Percentiles rank a stretch among this genome's conserved stretches.
Evolutionary conservation across 2,329 filamentous ascomycete species (phyloP).

Genomic region (Coniochaeta prunicola): DNA sequence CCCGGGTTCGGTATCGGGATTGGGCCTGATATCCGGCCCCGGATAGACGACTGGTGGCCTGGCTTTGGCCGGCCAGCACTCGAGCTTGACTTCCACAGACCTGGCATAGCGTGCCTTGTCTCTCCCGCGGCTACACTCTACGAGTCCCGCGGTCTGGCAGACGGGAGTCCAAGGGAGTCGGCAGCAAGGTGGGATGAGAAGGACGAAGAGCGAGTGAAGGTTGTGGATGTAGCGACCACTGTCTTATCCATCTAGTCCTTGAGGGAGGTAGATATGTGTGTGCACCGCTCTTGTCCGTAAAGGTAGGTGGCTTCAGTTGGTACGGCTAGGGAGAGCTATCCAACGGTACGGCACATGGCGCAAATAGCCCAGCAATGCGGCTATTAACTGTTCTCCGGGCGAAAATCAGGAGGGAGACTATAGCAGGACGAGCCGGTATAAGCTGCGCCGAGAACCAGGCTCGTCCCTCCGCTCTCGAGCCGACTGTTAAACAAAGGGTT

Average conservation of each 20-base stretch:
- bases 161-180: neutral
- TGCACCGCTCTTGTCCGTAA: neutral
- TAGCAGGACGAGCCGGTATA: too few relatives aligned
- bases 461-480: neutral
- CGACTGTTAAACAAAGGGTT: neutral
- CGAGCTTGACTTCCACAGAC: conserved; percentile 38
- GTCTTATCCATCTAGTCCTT: neutral
- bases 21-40: conserved; percentile 54
- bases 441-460: neutral
- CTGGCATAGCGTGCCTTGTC: conserved; percentile 26
- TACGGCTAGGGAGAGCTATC: neutral
- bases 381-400: neutral
- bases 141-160: neutral
- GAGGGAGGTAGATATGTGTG: neutral
- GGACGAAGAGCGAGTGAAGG: conserved; percentile 9
- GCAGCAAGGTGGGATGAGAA: neutral
- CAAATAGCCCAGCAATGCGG: neutral
- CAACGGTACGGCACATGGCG: conserved; percentile 6
- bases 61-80: conserved; percentile 32
- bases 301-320: conserved; percentile 2
- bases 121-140: neutral
- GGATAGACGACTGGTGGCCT: conserved; percentile 32
- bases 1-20: conserved; percentile 44
- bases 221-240: neutral
- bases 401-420: neutral